These are phyloP conservation scores for Diplocarpon mali DNA, from an alignment of 2,329 filamentous ascomycete species.

Conservation along the genomic window DNA sequence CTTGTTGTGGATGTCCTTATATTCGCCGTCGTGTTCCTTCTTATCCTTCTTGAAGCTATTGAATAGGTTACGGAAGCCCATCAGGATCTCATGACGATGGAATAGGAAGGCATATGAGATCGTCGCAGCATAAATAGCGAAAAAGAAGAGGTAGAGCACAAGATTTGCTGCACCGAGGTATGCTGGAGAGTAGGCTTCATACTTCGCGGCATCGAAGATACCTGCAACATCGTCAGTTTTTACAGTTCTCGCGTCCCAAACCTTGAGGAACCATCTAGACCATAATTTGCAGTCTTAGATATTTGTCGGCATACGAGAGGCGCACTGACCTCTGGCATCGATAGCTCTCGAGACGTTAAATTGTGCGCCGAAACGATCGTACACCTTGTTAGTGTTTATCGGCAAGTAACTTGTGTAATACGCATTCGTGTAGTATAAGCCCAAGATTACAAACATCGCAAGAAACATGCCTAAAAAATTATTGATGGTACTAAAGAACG, in stretches of 20 bases:
- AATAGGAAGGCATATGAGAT: constrained; percentile 58
- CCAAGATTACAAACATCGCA: constrained; percentile 32
- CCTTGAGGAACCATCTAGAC: too few species aligned
- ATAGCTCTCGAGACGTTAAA: constrained; percentile 58
- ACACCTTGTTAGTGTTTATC: constrained; percentile 60
- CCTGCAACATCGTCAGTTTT: constrained; percentile 44
- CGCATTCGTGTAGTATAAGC: constrained; percentile 46
- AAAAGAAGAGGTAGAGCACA: constrained; percentile 55
- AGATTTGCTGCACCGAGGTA: constrained; percentile 63
- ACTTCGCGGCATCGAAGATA: constrained; percentile 35
- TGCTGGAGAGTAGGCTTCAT: constrained; percentile 55
- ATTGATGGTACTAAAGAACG: constrained; percentile 63
- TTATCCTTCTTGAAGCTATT: constrained; percentile 35
- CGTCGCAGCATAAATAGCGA: constrained; percentile 60
- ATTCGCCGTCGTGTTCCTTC: constrained; percentile 16
- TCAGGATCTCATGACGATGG: constrained; percentile 54
- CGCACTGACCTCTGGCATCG: constrained; percentile 29
- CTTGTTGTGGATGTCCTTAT: constrained; percentile 36
- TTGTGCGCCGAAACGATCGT: constrained; percentile 53
- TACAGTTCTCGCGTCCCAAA: too few species aligned
- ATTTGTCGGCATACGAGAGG: too few species aligned
- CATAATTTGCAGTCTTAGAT: too few species aligned
- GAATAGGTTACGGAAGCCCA: constrained; percentile 28
- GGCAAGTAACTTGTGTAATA: constrained; percentile 56
- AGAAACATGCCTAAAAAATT: constrained; percentile 46